Percentiles rank a stretch among this genome's conserved stretches.
phyloP scores from a whole-genome alignment of 139 green algal species.

The Nannochloris sp. region DNA sequence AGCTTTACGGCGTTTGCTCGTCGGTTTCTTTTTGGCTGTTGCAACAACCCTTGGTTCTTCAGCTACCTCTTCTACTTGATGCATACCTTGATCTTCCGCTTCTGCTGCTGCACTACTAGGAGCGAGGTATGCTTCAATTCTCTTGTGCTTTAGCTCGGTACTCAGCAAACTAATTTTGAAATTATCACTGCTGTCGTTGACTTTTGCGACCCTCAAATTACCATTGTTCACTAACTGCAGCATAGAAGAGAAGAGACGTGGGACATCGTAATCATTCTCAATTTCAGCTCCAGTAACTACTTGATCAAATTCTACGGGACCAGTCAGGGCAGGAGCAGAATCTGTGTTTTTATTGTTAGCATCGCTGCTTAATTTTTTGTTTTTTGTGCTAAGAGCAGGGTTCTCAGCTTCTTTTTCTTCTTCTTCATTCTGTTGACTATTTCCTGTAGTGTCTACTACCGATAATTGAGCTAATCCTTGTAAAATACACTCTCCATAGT shows the following conservation, averaged over 20 bases:
- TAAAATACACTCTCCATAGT: constrained; percentile 18
- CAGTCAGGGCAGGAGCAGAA: not conserved
- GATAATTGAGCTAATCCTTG: constrained; percentile 2
- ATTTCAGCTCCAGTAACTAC: not conserved
- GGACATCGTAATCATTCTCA: constrained; percentile 8
- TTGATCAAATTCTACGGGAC: not conserved
- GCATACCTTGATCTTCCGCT: too few species aligned
- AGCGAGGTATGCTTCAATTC: not conserved
- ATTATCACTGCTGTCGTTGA: not conserved
- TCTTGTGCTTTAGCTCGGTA: not conserved
- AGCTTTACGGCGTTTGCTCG: too few species aligned
- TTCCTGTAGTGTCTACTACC: not conserved
- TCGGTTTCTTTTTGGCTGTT: too few species aligned
- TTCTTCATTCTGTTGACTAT: not conserved
- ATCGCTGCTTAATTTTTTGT: not conserved
- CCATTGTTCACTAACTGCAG: constrained; percentile 42
- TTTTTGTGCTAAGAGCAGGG: not conserved
- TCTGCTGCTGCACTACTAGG: not conserved
- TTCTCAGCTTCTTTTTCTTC: not conserved
- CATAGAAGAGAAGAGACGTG: constrained; percentile 30
- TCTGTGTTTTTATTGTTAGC: too few species aligned
- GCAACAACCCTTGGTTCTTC: too few species aligned
- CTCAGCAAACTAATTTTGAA: not conserved
- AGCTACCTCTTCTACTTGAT: too few species aligned
- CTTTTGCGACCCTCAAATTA: constrained; percentile 24